Evolutionary conservation across 2,329 filamentous ascomycete species (phyloP).

Genomic region (Arthrocladium fulminans): DNA sequence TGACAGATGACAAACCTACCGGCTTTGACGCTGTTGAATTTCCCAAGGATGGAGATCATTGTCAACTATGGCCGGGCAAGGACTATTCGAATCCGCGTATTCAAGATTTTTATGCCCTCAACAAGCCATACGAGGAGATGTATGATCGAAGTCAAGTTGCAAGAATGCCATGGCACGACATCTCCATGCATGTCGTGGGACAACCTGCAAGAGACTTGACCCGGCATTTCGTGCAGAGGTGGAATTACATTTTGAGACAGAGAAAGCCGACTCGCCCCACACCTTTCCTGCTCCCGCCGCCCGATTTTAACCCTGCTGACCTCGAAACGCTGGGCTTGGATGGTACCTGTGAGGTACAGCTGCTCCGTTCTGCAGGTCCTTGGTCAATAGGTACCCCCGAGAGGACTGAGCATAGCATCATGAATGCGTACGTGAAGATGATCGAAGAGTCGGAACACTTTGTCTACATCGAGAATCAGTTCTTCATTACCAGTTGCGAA

Average conservation of each 20-base stretch:
- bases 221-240: constrained; percentile 91
- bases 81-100: constrained; percentile 96
- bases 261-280: constrained; percentile 88
- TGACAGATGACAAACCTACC: constrained; percentile 88
- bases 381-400: constrained; percentile 87
- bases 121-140: constrained; percentile 97
- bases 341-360: constrained; percentile 93
- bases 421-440: constrained; percentile 88
- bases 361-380: constrained; percentile 76
- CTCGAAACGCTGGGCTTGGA: constrained; percentile 79
- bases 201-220: constrained; percentile 91
- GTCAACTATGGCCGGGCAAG: constrained; percentile 93
- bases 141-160: constrained; percentile 84
- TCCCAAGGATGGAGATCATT: constrained; percentile 85
- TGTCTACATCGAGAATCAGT: constrained; percentile 98
- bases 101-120: constrained; percentile 85
- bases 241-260: constrained; percentile 92
- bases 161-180: constrained; percentile 97
- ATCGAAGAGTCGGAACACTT: constrained; percentile 95
- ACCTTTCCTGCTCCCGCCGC: constrained; percentile 84
- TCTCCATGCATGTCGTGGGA: constrained; percentile 94
- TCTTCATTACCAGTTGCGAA: constrained; percentile 89
- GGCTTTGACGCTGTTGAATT: constrained; percentile 73
- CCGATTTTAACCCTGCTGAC: constrained; percentile 79
- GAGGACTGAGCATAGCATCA: constrained; percentile 85